phyloP scores from a whole-genome alignment of 345 rosid genomes.

The Camelina hispida region DNA sequence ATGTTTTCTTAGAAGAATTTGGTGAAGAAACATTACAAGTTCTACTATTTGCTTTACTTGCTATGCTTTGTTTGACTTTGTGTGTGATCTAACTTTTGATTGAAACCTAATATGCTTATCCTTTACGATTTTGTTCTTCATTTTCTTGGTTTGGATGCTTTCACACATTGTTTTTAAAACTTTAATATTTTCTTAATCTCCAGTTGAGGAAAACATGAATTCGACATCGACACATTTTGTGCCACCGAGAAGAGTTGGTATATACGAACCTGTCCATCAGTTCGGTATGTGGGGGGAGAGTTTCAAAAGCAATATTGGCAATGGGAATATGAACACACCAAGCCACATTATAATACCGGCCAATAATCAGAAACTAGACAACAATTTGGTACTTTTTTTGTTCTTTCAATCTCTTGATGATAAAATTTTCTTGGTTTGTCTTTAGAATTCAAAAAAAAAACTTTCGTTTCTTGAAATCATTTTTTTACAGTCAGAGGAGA shows the following conservation, averaged over 20 bases:
- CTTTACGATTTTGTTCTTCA: not conserved
- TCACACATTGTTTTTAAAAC: conserved; percentile 17
- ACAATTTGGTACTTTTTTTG: conserved; percentile 55
- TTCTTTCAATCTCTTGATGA: conserved; percentile 6
- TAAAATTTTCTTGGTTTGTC: not conserved
- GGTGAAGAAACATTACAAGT: not conserved
- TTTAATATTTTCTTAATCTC: not conserved
- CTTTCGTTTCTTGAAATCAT: conserved; percentile 20
- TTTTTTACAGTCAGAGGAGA: conserved; percentile 84
- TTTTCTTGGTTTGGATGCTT: conserved; percentile 14
- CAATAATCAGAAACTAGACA: conserved; percentile 63
- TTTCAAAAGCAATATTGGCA: conserved; percentile 52
- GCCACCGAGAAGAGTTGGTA: conserved; percentile 67
- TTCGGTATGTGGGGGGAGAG: conserved; percentile 86
- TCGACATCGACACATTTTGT: conserved; percentile 80
- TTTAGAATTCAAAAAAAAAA: not conserved
- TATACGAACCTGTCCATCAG: conserved; percentile 79
- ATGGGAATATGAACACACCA: conserved; percentile 54
- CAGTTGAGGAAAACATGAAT: conserved; percentile 60
- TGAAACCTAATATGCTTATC: conserved; percentile 11
- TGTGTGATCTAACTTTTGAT: conserved; percentile 19
- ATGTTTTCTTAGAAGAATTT: conserved; percentile 12
- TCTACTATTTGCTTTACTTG: conserved; percentile 19
- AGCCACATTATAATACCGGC: conserved; percentile 53
- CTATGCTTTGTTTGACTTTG: conserved; percentile 9